phyloP scores from a whole-genome alignment of 345 rosid genomes.

The Dimocarpus longan region DNA sequence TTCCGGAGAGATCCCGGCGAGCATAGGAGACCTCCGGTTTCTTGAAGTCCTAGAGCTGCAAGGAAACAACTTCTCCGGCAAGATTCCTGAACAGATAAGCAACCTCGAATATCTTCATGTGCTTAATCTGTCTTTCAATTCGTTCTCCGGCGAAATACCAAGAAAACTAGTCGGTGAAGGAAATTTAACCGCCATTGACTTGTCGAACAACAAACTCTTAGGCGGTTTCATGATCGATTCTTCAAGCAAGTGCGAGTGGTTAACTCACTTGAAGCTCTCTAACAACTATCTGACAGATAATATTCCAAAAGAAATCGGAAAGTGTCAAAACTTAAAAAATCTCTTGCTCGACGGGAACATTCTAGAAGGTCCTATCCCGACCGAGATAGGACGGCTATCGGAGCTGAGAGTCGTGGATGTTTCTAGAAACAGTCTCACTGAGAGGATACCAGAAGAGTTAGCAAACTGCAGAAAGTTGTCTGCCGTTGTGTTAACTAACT shows the following conservation, averaged over 20 bases:
- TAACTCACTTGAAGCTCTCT: slow-evolving; percentile 56
- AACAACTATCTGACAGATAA: slow-evolving; percentile 42
- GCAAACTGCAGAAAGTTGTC: slow-evolving; percentile 48
- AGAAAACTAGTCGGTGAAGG: slow-evolving; percentile 43
- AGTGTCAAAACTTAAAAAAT: slow-evolving; percentile 46
- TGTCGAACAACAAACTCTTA: slow-evolving; percentile 51
- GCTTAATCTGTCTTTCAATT: slow-evolving; percentile 59
- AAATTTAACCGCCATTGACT: slow-evolving; percentile 43
- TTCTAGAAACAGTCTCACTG: slow-evolving; percentile 60
- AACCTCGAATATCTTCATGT: slow-evolving; percentile 33
- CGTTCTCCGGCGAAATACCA: slow-evolving; percentile 48
- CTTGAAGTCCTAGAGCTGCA: slow-evolving; percentile 59
- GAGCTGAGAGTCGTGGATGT: slow-evolving; percentile 64
- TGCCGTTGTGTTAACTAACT: slow-evolving; percentile 53
- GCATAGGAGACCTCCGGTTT: slow-evolving; percentile 38
- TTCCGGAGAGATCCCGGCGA: slow-evolving; percentile 54
- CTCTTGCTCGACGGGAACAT: slow-evolving; percentile 60
- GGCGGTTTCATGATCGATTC: slow-evolving; percentile 37
- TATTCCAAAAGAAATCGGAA: slow-evolving; percentile 55
- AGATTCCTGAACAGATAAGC: slow-evolving; percentile 48
- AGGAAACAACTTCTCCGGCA: slow-evolving; percentile 62
- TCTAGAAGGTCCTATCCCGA: slow-evolving; percentile 54
- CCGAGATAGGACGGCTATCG: slow-evolving; percentile 51
- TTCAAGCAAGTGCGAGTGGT: slow-evolving; percentile 33
- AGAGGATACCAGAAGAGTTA: slow-evolving; percentile 51